phyloP scores from a whole-genome alignment of 2,329 filamentous ascomycete species.

The Phaeophleospora eucalypticola region DNA sequence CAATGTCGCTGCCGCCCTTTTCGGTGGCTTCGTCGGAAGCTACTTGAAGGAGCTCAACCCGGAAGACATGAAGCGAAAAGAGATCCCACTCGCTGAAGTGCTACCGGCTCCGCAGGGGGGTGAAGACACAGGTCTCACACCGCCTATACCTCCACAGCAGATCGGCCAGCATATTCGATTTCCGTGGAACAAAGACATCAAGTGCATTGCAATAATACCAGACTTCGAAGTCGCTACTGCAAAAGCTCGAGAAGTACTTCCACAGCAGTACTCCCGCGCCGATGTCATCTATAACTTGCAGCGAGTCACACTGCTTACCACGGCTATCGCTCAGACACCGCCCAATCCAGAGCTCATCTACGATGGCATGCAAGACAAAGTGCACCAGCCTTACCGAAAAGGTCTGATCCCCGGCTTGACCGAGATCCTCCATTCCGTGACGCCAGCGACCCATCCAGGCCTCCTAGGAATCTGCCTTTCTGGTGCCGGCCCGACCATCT shows the following conservation, averaged over 20 bases:
- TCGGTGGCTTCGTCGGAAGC: conserved; percentile 93
- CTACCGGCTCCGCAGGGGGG: conserved; percentile 86
- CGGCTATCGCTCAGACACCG: conserved; percentile 82
- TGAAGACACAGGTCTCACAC: conserved; percentile 78
- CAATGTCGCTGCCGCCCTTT: conserved; percentile 91
- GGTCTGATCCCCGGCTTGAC: conserved; percentile 85
- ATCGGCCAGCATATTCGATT: conserved; percentile 98
- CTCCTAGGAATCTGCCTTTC: conserved; percentile 92
- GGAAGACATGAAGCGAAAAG: conserved; percentile 81
- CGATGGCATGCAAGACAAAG: conserved; percentile 96
- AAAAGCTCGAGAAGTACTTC: conserved; percentile 80
- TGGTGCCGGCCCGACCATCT: conserved; percentile 89
- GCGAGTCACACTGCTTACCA: conserved; percentile 83
- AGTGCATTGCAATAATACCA: conserved; percentile 93
- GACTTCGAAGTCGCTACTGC: conserved; percentile 95
- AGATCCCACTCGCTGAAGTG: conserved; percentile 92
- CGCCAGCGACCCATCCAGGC: conserved; percentile 78
- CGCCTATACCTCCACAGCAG: conserved; percentile 81
- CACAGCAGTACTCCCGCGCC: conserved; percentile 69
- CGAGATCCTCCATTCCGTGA: conserved; percentile 87
- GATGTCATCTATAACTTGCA: conserved; percentile 97
- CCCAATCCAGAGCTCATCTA: conserved; percentile 93
- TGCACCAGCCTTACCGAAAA: conserved; percentile 94
- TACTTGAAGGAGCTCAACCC: conserved; percentile 90
- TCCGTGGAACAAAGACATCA: conserved; percentile 89